These are phyloP conservation scores for Mucor irregularis DNA, from an alignment of 371 early-diverging fungal genomes.

Conservation along the genomic window DNA sequence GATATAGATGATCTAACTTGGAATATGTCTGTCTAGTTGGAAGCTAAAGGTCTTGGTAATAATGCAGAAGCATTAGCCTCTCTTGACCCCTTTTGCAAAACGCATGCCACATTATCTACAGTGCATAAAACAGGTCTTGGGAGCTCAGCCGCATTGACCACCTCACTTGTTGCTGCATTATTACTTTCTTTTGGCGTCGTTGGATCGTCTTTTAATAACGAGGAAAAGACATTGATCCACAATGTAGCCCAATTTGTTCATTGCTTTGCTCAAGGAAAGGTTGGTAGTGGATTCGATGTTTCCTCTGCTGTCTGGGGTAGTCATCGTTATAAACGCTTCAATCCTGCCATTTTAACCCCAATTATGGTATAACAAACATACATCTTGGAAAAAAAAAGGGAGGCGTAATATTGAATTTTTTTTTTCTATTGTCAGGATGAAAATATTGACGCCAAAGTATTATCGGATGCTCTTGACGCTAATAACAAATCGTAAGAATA, in stretches of 20 bases:
- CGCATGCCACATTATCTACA: constrained; percentile 65
- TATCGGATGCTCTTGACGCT: constrained; percentile 29
- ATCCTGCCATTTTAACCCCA: constrained; percentile 65
- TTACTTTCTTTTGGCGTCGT: constrained; percentile 66
- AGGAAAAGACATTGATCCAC: constrained; percentile 59
- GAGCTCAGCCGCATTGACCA: constrained; percentile 91
- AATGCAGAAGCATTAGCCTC: constrained; percentile 58
- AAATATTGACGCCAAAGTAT: constrained; percentile 21
- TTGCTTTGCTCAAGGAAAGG: constrained; percentile 95
- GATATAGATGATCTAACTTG: constrained; percentile 36
- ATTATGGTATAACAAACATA: constrained; percentile 50
- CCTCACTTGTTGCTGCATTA: constrained; percentile 83
- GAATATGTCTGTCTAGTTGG: constrained; percentile 17
- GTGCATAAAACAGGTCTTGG: constrained; percentile 97
- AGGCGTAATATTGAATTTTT: neutral
- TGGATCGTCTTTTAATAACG: neutral
- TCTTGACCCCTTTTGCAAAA: constrained; percentile 71
- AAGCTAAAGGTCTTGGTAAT: constrained; percentile 46
- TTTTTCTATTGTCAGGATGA: constrained; percentile 22
- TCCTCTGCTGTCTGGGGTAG: constrained; percentile 89
- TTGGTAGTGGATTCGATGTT: constrained; percentile 97
- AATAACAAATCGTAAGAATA: constrained; percentile 28
- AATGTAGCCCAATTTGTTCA: constrained; percentile 90
- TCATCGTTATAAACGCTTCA: constrained; percentile 85
- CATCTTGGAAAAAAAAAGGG: neutral